Percentiles rank a stretch among this genome's conserved stretches.
Evolutionary conservation across 345 rosid species (phyloP).

Genomic region (Acer yangbiense): DNA sequence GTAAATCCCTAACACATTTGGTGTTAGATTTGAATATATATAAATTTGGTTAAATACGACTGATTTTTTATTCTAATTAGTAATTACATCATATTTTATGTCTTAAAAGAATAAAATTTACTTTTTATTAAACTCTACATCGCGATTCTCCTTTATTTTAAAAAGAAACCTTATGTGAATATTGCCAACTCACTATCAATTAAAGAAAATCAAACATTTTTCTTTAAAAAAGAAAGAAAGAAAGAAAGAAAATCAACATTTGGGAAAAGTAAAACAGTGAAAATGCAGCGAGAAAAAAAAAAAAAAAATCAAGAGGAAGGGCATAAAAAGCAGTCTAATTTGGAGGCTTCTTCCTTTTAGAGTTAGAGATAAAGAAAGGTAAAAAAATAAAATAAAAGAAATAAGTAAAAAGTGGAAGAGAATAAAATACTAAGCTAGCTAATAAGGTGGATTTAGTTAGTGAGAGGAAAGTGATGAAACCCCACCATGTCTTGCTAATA

Average conservation of each 20-base stretch:
- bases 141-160: neutral
- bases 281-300: neutral
- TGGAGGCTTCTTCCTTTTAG: conserved; percentile 38
- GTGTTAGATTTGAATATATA: no score
- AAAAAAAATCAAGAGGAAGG: neutral
- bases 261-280: neutral
- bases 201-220: no score
- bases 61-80: no score
- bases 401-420: conserved; percentile 20
- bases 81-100: no score
- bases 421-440: conserved; percentile 9
- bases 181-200: neutral
- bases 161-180: neutral
- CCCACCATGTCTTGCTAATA: conserved; percentile 16
- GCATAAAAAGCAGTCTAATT: conserved; percentile 22
- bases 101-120: neutral
- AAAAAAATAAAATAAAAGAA: conserved; percentile 2
- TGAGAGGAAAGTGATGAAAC: conserved; percentile 19
- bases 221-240: neutral
- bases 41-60: neutral
- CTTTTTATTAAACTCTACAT: neutral
- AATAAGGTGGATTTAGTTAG: conserved; percentile 20
- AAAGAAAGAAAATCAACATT: neutral
- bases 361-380: neutral
- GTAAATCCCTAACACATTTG: no score